These are phyloP conservation scores for Colletotrichum tropicicola DNA, from an alignment of 2,329 filamentous ascomycete species.

Conservation along the genomic window DNA sequence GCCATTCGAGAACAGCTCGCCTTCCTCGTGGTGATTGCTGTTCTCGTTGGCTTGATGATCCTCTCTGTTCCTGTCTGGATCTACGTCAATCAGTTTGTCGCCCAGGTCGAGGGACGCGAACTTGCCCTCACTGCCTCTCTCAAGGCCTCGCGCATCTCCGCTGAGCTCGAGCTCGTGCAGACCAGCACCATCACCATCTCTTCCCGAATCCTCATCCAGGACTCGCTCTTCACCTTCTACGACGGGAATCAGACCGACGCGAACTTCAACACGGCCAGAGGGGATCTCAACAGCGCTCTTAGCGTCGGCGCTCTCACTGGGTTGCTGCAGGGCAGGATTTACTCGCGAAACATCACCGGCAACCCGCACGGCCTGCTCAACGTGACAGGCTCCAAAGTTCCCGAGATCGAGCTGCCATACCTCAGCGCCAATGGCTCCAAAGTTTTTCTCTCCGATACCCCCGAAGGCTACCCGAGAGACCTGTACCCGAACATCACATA, in stretches of 20 bases:
- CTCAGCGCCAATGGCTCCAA: slow-evolving; percentile 62
- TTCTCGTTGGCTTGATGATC: slow-evolving; percentile 78
- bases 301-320: slow-evolving; percentile 63
- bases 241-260: slow-evolving; percentile 59
- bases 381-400: slow-evolving; percentile 61
- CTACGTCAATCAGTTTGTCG: slow-evolving; percentile 64
- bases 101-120: slow-evolving; percentile 63
- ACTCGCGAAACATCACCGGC: slow-evolving; percentile 72
- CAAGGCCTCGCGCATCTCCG: slow-evolving; percentile 83
- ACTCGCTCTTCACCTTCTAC: slow-evolving; percentile 61
- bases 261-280: slow-evolving; percentile 68
- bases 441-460: slow-evolving; percentile 68
- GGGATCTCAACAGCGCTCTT: slow-evolving; percentile 79
- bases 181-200: slow-evolving; percentile 77
- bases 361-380: slow-evolving; percentile 67
- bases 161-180: slow-evolving; percentile 82
- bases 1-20: slow-evolving; percentile 89
- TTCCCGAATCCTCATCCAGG: slow-evolving; percentile 70
- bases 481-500: slow-evolving; percentile 86
- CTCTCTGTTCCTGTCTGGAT: slow-evolving; percentile 80
- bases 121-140: slow-evolving; percentile 84
- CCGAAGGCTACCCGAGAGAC: slow-evolving; percentile 73
- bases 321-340: slow-evolving; percentile 78
- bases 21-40: slow-evolving; percentile 78
- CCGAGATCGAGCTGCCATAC: slow-evolving; percentile 70